These are phyloP conservation scores for Phytopythium chamaehyphon DNA, from an alignment of 352 stramenopile species.

Conservation along the genomic window DNA sequence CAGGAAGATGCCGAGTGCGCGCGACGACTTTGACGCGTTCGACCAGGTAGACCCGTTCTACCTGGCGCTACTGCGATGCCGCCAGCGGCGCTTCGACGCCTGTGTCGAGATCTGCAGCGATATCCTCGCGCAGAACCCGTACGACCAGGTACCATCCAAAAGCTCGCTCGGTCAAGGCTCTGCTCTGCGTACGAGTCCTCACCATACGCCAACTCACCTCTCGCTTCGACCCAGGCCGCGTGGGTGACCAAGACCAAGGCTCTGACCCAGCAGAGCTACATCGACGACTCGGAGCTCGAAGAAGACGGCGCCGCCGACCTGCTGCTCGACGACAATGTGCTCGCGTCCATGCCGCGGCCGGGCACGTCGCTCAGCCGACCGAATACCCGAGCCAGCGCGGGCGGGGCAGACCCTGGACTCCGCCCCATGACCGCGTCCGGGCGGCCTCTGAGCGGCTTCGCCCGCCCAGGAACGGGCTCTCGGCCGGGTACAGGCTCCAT, in stretches of 20 bases:
- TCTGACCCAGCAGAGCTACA: constrained; percentile 85
- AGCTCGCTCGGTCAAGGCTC: no score
- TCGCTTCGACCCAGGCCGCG: constrained; percentile 37
- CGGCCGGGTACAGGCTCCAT: constrained; percentile 64
- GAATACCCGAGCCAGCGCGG: constrained; percentile 42
- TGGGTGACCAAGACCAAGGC: constrained; percentile 91
- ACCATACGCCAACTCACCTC: neutral
- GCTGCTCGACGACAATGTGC: constrained; percentile 92
- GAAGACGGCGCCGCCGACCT: constrained; percentile 88
- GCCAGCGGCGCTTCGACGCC: constrained; percentile 75
- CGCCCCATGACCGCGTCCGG: constrained; percentile 84
- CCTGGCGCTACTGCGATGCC: constrained; percentile 71
- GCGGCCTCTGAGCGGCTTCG: constrained; percentile 85
- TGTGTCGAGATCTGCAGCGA: constrained; percentile 82
- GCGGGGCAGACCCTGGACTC: constrained; percentile 56
- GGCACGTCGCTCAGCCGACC: constrained; percentile 88
- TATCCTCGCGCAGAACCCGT: constrained; percentile 81
- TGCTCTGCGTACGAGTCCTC: no score
- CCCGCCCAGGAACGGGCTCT: constrained; percentile 72
- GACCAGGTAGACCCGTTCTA: constrained; percentile 89
- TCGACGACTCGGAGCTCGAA: constrained; percentile 92
- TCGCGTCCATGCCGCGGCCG: constrained; percentile 81
- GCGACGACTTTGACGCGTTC: constrained; percentile 29
- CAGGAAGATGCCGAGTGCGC: constrained; percentile 7
- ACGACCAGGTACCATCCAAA: constrained; percentile 82